Conservation (phyloP, 352 stramenopile species). For the Phytophthora pseudosyringae region DNA sequence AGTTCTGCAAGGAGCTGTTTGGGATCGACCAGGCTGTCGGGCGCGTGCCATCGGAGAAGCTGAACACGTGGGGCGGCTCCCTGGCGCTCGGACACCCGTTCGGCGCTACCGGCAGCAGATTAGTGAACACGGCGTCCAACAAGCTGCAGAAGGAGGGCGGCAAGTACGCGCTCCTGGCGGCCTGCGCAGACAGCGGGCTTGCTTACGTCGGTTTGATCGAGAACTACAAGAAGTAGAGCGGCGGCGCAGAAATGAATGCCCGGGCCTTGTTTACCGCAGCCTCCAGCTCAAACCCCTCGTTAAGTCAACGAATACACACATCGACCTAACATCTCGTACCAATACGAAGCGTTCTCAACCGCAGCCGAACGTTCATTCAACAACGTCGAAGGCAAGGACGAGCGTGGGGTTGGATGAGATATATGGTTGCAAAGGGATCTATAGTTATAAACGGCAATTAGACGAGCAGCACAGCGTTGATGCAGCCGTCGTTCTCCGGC, state of each 20-base stretch:
- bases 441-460: constrained; percentile 79
- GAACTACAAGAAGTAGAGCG: constrained; percentile 62
- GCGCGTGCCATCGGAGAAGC: constrained; percentile 93
- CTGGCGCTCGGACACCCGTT: constrained; percentile 98
- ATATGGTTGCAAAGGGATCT: constrained; percentile 40
- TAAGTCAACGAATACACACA: constrained; percentile 16
- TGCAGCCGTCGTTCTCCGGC: constrained; percentile 99
- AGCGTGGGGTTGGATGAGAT: constrained; percentile 17
- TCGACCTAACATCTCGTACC: neutral
- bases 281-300: constrained; percentile 3
- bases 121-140: constrained; percentile 98
- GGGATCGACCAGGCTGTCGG: constrained; percentile 91
- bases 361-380: no score
- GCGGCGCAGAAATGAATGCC: constrained; percentile 10
- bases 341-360: no score
- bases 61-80: constrained; percentile 98
- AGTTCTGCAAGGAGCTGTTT: constrained; percentile 96
- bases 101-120: constrained; percentile 94
- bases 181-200: constrained; percentile 97
- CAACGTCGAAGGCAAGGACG: neutral
- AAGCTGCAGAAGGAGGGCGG: constrained; percentile 95
- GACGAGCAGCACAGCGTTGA: constrained; percentile 99
- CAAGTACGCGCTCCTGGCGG: constrained; percentile 96
- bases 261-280: constrained; percentile 9
- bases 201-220: constrained; percentile 97